These are phyloP conservation scores for Croton laevigatus DNA, from an alignment of 441 rosid species.

Conservation along the genomic window DNA sequence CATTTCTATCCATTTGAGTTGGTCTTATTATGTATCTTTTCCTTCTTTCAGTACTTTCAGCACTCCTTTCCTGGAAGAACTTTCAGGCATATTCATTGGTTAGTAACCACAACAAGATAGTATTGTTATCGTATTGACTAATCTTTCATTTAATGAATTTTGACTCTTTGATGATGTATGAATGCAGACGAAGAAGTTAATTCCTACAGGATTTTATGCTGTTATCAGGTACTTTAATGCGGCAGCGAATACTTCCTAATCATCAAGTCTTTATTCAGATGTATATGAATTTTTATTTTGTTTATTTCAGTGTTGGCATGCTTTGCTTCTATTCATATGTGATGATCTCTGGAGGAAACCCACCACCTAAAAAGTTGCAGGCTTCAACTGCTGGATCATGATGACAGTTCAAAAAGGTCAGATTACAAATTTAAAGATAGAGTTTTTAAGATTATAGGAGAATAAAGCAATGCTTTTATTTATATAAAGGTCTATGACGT, in stretches of 20 bases:
- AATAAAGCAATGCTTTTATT: background rate
- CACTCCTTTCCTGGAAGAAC: slow-evolving; percentile 72
- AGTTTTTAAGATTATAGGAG: slow-evolving; percentile 1
- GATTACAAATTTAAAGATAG: slow-evolving; percentile 10
- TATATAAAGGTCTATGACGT: background rate
- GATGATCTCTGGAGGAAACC: slow-evolving; percentile 86
- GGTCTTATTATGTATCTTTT: slow-evolving; percentile 1
- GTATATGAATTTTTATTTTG: background rate
- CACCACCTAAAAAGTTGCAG: slow-evolving; percentile 85
- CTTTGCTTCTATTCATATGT: slow-evolving; percentile 72
- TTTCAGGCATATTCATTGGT: slow-evolving; percentile 58
- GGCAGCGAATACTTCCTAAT: slow-evolving; percentile 3
- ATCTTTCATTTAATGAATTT: background rate
- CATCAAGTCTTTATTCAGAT: background rate
- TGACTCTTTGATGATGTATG: slow-evolving; percentile 24
- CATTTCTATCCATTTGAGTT: slow-evolving; percentile 3
- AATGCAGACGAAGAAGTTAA: slow-evolving; percentile 70
- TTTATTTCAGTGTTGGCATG: slow-evolving; percentile 70
- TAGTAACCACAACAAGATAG: slow-evolving; percentile 25
- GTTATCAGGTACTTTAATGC: slow-evolving; percentile 47
- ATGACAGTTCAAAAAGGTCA: slow-evolving; percentile 21
- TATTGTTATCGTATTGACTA: slow-evolving; percentile 2
- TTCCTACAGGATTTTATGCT: slow-evolving; percentile 61
- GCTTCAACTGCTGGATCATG: slow-evolving; percentile 37
- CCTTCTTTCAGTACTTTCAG: slow-evolving; percentile 65